Base-by-base conservation (phyloP, 192 early-diverging fungal species). In the Coemansia guatemalensis region DNA sequence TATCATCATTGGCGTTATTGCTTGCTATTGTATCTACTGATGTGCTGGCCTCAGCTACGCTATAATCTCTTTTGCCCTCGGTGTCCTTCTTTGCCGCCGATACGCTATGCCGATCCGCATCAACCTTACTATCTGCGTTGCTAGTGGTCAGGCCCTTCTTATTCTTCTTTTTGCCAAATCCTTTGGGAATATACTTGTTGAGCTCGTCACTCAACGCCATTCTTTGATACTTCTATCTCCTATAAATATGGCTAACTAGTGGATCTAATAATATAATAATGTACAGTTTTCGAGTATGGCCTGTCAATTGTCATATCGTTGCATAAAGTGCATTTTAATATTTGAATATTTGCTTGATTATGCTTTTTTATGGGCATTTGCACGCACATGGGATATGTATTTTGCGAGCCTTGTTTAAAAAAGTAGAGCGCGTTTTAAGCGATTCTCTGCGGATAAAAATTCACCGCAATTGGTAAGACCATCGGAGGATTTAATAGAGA, bases 131-230 rank as follows among this genome's bases (percentile, higher is more conserved):
- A 14, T 52, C 52, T 18, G 39, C 17, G 17, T 20, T 9, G 35
- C 35, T 8, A 39, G 35, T 4, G 11, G 9, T 12, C 9, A 11
- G 5, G 9, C 35, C 35, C 8, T 48, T 18, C 17, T 66, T 71
- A 51, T 81, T 78, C 17, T 69, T 81, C 64, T 76, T 81, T n/a
- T 81, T 81, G 20, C 78, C 78, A 67, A 81, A 81, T 9, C 69
- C 67, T 53, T 72, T 73, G 17, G 78, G 78, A 24, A 81, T 81
- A 24, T 63, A 81, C 50, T 76, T 75, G 69, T 54, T 69, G 30
- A 81, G 60, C 48, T 76, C 67, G 23, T 81, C 74, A 60, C 74
- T 62, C 44, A 80, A 47, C 20, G 64, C 72, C 77, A 78, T 78
- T 17, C 48, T 26, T 47, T 3, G 25, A 1, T 39, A 39, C 9